These are phyloP conservation scores for Ceratocystis destructans DNA, from an alignment of 2,329 filamentous ascomycete genomes.

Conservation along the genomic window DNA sequence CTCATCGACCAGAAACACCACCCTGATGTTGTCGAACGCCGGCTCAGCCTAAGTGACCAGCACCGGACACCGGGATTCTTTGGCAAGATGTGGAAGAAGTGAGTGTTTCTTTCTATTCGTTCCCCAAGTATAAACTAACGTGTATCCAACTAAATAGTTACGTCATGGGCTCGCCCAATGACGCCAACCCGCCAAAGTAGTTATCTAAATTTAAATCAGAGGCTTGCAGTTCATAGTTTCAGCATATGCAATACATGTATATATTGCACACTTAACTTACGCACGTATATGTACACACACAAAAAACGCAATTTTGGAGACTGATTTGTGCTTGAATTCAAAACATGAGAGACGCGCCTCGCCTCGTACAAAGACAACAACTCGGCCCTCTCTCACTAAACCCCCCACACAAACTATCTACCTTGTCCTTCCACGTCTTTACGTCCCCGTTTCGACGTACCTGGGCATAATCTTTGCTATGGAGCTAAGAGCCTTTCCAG, in stretches of 20 bases:
- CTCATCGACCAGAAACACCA: constrained; percentile 40
- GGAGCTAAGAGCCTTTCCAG: constrained; percentile 14
- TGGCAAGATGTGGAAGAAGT: constrained; percentile 46
- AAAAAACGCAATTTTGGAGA: constrained; percentile 27
- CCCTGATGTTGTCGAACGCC: constrained; percentile 33
- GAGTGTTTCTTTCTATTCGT: constrained; percentile 20
- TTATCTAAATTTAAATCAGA: neutral
- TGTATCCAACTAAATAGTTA: constrained; percentile 10
- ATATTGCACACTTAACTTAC: neutral
- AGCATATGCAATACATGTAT: neutral
- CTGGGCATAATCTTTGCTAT: neutral
- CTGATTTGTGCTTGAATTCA: constrained; percentile 25
- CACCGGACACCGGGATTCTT: constrained; percentile 36
- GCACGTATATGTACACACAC: neutral
- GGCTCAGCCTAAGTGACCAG: constrained; percentile 43
- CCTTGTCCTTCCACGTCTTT: constrained; percentile 26
- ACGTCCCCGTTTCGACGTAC: constrained; percentile 16
- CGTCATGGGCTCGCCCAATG: constrained; percentile 28
- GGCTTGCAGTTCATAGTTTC: neutral
- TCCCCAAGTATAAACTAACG: neutral
- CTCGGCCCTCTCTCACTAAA: constrained; percentile 19
- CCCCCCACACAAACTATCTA: constrained; percentile 26
- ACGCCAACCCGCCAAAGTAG: constrained; percentile 23
- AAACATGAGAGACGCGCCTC: constrained; percentile 21
- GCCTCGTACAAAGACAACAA: too few relatives aligned